Percentiles rank a stretch among this genome's conserved stretches.
These are phyloP conservation scores for Anacardium occidentale DNA, from an alignment of 345 rosid genomes.

Conservation along the genomic window DNA sequence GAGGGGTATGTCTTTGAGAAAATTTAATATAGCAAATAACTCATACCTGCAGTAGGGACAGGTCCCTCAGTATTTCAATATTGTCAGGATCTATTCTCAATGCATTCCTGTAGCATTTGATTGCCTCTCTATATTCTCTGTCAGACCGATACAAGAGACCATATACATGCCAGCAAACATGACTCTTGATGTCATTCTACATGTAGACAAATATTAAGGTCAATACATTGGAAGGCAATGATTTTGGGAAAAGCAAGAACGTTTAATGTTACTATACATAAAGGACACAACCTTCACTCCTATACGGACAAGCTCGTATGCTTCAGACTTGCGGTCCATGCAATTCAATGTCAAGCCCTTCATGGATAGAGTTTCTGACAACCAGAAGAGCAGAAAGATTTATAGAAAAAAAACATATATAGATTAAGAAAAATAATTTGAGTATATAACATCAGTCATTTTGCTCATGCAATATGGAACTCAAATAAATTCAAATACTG, in stretches of 20 bases:
- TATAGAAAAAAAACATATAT: background rate
- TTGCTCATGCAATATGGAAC: background rate
- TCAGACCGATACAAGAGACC: constrained; percentile 98
- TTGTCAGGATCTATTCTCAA: constrained; percentile 94
- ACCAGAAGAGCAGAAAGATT: constrained; percentile 12
- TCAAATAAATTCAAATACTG: constrained; percentile 7
- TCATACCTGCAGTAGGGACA: constrained; percentile 89
- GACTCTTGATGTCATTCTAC: constrained; percentile 99
- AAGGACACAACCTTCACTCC: constrained; percentile 74
- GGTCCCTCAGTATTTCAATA: constrained; percentile 91
- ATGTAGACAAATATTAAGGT: constrained; percentile 26
- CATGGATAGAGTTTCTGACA: constrained; percentile 94
- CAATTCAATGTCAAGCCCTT: constrained; percentile 97
- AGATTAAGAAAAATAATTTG: background rate
- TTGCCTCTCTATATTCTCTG: constrained; percentile 98
- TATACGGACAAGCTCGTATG: constrained; percentile 92
- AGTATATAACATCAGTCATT: background rate
- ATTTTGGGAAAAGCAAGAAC: constrained; percentile 13
- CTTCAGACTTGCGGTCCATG: constrained; percentile 98
- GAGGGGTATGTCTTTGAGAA: background rate
- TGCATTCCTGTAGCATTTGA: constrained; percentile 96
- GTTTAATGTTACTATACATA: background rate
- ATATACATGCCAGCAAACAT: constrained; percentile 99
- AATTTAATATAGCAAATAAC: constrained; percentile 2
- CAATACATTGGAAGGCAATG: constrained; percentile 10